Evolutionary conservation across 768 basidiomycete species (phyloP).

Genomic region (Serendipita indica): DNA sequence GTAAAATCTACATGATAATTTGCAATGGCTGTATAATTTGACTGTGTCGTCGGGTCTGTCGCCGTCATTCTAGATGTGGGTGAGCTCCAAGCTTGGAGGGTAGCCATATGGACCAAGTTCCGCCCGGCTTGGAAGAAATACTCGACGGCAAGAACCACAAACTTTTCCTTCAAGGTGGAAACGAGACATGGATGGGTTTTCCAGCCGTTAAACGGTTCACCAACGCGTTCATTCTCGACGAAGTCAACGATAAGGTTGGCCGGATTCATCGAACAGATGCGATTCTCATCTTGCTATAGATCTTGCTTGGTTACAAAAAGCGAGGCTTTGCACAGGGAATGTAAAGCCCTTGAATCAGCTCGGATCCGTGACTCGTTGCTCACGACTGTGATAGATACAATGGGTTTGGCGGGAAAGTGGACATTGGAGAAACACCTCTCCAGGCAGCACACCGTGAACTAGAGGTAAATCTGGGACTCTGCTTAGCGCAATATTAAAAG

Average conservation of each 20-base stretch:
- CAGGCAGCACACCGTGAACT: conserved; percentile 61
- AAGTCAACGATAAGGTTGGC: background rate
- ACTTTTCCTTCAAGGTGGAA: background rate
- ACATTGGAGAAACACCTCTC: conserved; percentile 48
- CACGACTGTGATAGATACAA: conserved; percentile 44
- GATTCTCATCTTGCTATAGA: conserved; percentile 25
- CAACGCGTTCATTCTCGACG: conserved; percentile 1
- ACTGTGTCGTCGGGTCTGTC: conserved; percentile 56
- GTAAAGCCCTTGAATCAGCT: conserved; percentile 27
- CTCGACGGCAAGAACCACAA: background rate
- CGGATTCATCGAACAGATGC: background rate
- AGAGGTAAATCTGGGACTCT: conserved; percentile 16
- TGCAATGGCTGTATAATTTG: conserved; percentile 58
- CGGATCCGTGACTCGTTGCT: background rate
- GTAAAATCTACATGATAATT: conserved; percentile 57
- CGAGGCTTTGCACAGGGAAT: conserved; percentile 54
- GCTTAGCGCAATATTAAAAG: conserved; percentile 34
- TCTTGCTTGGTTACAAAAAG: conserved; percentile 66
- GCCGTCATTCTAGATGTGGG: conserved; percentile 11
- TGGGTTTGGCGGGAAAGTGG: conserved; percentile 83
- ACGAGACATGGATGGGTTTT: background rate
- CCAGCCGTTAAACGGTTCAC: conserved; percentile 4
- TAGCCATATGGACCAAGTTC: conserved; percentile 7
- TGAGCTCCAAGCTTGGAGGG: background rate
- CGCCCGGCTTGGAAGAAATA: background rate